Evolutionary conservation across 176 grass and related monocot genomes (phyloP), one percentile per base, ranked within the genome.

Genomic region (Carex myosuroides): DNA sequence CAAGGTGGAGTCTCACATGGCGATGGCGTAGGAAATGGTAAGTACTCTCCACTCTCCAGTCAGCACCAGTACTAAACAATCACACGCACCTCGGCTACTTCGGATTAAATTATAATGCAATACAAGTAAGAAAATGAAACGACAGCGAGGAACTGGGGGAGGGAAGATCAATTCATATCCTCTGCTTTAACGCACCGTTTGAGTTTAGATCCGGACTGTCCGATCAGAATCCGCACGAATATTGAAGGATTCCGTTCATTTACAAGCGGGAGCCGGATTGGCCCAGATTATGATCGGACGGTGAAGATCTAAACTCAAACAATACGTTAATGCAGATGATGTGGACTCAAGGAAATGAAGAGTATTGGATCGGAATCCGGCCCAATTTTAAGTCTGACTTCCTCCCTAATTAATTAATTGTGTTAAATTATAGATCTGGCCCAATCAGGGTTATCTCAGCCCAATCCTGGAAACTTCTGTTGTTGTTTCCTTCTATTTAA

Each of bases 1-100:
- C 80, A 61, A 82, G 80, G 80, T 67, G 80, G 80, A 67, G 13
- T 29, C 80, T 81, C 79, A 81, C 79, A 63, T 81, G 72, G 72
- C 72, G 72, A 76, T 76, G 21, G 48, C 46, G 72, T 24, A 55
- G 44, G 22, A 76, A 76, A 76, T 76, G 72, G 46, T 22, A 39
- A 39, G 37, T 39, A 39, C 37, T 35, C 29, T 29, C 29, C 3
- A 14, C 8, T 50, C 41, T 73, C 70, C 41, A 73, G 41, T 24
- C 37, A 4, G 70, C 41, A 76, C 2, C 12, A 54, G 21, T 17
- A 76, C 22, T 73, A 55, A 55, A 54, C 24, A 54, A 76, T 76
- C 72, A 76, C 48, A 29, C 29, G 29, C 29, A 29, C 72, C 44
- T 16, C 67, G 16, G 32, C 35, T 44, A 9, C 33, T 70, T 70